These are phyloP conservation scores for Epicoccum nigrum DNA, from an alignment of 2,329 filamentous ascomycete genomes.

Conservation along the genomic window DNA sequence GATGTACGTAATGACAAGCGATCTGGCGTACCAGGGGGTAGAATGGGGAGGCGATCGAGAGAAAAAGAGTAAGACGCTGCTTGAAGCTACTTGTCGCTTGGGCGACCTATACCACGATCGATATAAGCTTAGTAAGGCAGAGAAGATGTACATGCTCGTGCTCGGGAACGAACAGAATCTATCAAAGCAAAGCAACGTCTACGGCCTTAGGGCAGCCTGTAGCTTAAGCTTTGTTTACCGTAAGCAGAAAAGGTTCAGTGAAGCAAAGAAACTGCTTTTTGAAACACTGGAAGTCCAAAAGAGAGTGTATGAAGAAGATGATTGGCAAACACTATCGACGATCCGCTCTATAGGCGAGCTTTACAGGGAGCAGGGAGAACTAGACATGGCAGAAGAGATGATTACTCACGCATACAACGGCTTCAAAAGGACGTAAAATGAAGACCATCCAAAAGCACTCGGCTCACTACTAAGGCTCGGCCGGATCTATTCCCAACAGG, in stretches of 20 bases:
- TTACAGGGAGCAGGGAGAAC: not conserved
- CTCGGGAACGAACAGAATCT: no score
- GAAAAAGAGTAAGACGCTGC: not conserved
- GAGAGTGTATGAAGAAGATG: conserved; percentile 3
- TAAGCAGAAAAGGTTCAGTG: no score
- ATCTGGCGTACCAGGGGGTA: not conserved
- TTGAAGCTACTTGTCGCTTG: conserved; percentile 14
- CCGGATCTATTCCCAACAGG: not conserved
- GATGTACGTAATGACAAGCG: not conserved
- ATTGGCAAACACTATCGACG: conserved; percentile 13
- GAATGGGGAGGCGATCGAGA: not conserved
- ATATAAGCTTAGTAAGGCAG: conserved; percentile 9
- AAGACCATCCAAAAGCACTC: not conserved
- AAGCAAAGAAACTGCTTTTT: no score
- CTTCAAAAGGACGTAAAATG: not conserved
- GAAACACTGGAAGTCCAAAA: not conserved
- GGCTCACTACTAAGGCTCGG: not conserved
- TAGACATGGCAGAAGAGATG: not conserved
- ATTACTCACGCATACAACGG: not conserved
- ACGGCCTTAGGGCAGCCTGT: no score
- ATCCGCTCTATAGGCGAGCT: not conserved
- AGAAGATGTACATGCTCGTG: conserved; percentile 17
- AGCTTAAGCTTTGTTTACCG: no score
- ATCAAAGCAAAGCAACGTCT: no score
- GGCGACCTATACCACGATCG: conserved; percentile 16